Conservation (phyloP, 371 early-diverging fungal species). For the Mortierella sp. region DNA sequence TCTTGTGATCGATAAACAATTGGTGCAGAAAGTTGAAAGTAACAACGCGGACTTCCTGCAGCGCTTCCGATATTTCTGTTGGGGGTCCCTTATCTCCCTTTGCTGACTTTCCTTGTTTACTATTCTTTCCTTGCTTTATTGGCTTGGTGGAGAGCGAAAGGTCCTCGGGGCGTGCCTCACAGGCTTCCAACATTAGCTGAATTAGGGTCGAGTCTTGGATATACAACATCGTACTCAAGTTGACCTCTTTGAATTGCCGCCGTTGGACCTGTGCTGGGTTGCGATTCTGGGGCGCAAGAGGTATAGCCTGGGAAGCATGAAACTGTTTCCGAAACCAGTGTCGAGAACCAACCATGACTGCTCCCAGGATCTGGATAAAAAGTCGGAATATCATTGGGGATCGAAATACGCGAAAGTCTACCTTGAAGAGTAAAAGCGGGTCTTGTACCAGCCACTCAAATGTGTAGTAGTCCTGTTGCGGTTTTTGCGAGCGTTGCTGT, state of each 20-base stretch:
- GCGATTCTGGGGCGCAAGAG: slow-evolving; percentile 19
- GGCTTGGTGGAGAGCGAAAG: neutral
- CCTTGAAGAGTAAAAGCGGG: slow-evolving; percentile 64
- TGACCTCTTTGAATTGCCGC: slow-evolving; percentile 61
- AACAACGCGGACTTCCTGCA: slow-evolving; percentile 58
- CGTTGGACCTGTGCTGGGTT: slow-evolving; percentile 19
- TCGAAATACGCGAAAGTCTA: slow-evolving; percentile 65
- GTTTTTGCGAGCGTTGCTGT: neutral
- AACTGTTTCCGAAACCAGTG: slow-evolving; percentile 39
- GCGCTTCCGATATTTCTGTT: slow-evolving; percentile 35
- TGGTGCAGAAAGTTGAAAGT: slow-evolving; percentile 70
- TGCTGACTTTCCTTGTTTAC: neutral
- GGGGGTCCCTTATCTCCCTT: neutral
- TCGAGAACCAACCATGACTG: slow-evolving; percentile 38
- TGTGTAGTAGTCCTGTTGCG: slow-evolving; percentile 30
- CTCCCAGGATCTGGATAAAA: slow-evolving; percentile 63
- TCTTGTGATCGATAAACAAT: slow-evolving; percentile 67
- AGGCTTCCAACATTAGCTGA: slow-evolving; percentile 64
- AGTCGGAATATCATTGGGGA: slow-evolving; percentile 61
- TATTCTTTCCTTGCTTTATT: neutral
- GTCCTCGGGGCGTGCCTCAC: slow-evolving; percentile 43
- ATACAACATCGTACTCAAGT: slow-evolving; percentile 64
- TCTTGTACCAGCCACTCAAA: slow-evolving; percentile 63
- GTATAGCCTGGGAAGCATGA: slow-evolving; percentile 35
- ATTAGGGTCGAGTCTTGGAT: slow-evolving; percentile 68